These are phyloP conservation scores for Lanmaoa rubissima DNA, from an alignment of 768 basidiomycete species.

Conservation along the genomic window DNA sequence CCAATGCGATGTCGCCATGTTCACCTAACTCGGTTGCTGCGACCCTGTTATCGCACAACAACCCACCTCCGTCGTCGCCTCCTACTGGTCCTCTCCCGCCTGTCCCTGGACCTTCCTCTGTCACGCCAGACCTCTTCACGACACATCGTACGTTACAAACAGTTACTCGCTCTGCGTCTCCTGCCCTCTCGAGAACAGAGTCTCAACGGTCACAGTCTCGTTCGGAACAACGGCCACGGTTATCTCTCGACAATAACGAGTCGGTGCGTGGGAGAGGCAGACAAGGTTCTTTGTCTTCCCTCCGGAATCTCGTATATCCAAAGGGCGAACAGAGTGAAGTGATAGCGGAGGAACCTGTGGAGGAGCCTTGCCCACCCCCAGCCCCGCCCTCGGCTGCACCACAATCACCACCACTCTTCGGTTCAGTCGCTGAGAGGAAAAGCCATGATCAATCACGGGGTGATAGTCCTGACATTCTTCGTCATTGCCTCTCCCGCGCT, in stretches of 20 bases:
- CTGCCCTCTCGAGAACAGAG: slow-evolving; percentile 20
- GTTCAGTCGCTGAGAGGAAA: slow-evolving; percentile 7
- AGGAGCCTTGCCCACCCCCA: neutral
- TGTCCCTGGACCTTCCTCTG: slow-evolving; percentile 59
- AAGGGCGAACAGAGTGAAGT: slow-evolving; percentile 5
- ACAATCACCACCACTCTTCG: slow-evolving; percentile 3
- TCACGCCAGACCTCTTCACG: slow-evolving; percentile 48
- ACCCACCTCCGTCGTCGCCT: slow-evolving; percentile 59
- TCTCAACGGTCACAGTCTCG: slow-evolving; percentile 19
- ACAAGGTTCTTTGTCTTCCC: slow-evolving; percentile 30
- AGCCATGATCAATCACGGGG: slow-evolving; percentile 9
- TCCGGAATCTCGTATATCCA: slow-evolving; percentile 23
- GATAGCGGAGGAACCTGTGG: slow-evolving; percentile 21
- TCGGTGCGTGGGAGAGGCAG: slow-evolving; percentile 19
- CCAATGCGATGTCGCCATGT: slow-evolving; percentile 10
- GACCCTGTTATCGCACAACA: slow-evolving; percentile 19
- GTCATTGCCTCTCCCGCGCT: slow-evolving; percentile 17
- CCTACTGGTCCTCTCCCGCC: slow-evolving; percentile 63
- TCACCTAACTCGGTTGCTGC: slow-evolving; percentile 14
- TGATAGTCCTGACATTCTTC: slow-evolving; percentile 24
- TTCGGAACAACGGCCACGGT: slow-evolving; percentile 14
- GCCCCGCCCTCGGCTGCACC: neutral
- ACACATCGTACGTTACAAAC: slow-evolving; percentile 35
- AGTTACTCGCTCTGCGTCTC: slow-evolving; percentile 19
- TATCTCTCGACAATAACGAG: slow-evolving; percentile 14